Conservation (phyloP, 2,329 filamentous ascomycete species). For the Botryotinia calthae region DNA sequence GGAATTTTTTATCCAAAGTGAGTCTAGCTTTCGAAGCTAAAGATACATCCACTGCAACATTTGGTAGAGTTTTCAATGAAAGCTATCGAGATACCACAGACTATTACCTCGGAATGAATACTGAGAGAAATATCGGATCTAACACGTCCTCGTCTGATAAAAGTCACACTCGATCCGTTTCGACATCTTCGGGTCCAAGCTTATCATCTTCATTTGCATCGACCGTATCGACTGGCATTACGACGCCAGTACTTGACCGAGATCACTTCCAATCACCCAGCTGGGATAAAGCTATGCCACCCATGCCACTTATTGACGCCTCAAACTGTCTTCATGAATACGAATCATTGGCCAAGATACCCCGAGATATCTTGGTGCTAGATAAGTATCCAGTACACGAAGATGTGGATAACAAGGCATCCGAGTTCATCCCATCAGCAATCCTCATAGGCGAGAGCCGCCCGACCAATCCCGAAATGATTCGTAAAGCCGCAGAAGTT, state of each 20-base stretch:
- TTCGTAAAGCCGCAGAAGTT: conserved; percentile 6
- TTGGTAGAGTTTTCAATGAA: neutral
- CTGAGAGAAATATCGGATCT: too few relatives aligned
- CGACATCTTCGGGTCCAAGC: neutral
- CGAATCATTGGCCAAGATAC: neutral
- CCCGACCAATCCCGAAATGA: neutral
- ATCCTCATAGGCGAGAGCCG: conserved; percentile 9
- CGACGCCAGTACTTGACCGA: neutral
- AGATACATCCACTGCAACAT: neutral
- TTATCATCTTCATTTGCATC: neutral
- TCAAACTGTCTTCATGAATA: neutral
- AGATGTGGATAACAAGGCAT: neutral
- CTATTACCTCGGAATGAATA: neutral
- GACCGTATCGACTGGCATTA: neutral
- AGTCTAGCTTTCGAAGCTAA: too few relatives aligned
- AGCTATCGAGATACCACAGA: neutral
- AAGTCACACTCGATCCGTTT: neutral
- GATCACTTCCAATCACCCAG: neutral
- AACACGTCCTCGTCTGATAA: too few relatives aligned
- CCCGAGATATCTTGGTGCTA: neutral
- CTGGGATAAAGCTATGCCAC: neutral
- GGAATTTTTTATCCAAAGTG: too few relatives aligned
- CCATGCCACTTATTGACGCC: neutral
- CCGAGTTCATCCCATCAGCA: conserved; percentile 6
- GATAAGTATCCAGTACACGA: neutral